Percentiles rank a stretch among this genome's conserved stretches.
phyloP scores from a whole-genome alignment of 176 grass and related monocot species.

The Pontederia paniculata region DNA sequence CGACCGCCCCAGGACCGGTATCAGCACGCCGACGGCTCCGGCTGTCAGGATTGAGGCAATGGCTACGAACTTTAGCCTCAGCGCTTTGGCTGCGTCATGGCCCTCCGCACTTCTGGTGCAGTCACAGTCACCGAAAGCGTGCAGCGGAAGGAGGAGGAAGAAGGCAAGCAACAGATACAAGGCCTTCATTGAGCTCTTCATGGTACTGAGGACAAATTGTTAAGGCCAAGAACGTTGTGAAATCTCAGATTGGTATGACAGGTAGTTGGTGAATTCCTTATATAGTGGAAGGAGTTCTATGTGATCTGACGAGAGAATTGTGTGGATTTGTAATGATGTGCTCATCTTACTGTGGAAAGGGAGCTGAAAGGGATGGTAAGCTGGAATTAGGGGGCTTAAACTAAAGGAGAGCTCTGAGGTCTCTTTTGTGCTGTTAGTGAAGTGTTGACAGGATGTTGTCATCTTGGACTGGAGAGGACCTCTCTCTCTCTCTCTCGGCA shows the following conservation, averaged over 20 bases:
- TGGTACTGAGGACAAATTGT: not conserved
- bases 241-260: not conserved
- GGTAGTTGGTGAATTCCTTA: not conserved
- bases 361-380: not conserved
- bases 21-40: slow-evolving; percentile 54
- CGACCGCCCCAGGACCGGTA: slow-evolving; percentile 70
- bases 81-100: slow-evolving; percentile 21
- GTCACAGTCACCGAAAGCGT: slow-evolving; percentile 33
- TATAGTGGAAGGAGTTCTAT: not conserved
- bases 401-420: not conserved
- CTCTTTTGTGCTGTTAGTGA: not conserved
- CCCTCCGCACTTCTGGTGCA: slow-evolving; percentile 32
- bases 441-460: slow-evolving; percentile 41
- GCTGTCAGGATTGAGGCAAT: slow-evolving; percentile 76
- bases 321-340: not conserved
- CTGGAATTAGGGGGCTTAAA: not conserved
- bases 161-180: slow-evolving; percentile 19
- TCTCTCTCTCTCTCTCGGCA: too few relatives aligned
- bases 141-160: slow-evolving; percentile 27
- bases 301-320: too few relatives aligned
- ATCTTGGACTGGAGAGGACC: not conserved
- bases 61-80: slow-evolving; percentile 55
- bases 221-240: not conserved
- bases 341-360: not conserved
- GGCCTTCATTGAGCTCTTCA: slow-evolving; percentile 1